Conservation (phyloP, 306 rosid species). For the Castanea crenata region DNA sequence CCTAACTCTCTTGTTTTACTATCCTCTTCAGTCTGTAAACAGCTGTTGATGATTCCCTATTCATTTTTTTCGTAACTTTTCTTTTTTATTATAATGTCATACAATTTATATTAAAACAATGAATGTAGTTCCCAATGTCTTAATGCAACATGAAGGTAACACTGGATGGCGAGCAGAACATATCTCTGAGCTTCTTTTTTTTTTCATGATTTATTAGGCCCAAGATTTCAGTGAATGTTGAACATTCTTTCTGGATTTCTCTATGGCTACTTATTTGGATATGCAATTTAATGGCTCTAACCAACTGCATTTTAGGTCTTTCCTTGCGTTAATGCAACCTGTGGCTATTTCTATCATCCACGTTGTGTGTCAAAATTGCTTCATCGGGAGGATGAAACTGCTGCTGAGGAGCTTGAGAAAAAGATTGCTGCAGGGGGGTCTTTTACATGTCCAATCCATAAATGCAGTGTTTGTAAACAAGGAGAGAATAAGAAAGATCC, state of each 20-base stretch:
- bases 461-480: slow-evolving; percentile 69
- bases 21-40: not conserved
- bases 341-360: slow-evolving; percentile 92
- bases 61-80: not conserved
- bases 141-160: no score
- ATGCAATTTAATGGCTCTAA: slow-evolving; percentile 3
- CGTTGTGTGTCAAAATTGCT: slow-evolving; percentile 64
- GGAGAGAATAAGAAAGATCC: slow-evolving; percentile 63
- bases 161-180: no score
- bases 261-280: not conserved
- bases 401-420: slow-evolving; percentile 52
- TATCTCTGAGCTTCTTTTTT: no score
- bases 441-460: slow-evolving; percentile 83
- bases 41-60: not conserved
- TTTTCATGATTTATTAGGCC: no score
- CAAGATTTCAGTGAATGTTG: not conserved
- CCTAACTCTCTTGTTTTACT: slow-evolving; percentile 1
- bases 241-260: not conserved
- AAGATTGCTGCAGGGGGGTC: slow-evolving; percentile 63
- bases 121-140: no score
- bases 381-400: slow-evolving; percentile 38
- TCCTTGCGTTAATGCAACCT: slow-evolving; percentile 78
- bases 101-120: no score
- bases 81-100: no score
- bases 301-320: slow-evolving; percentile 59